These are phyloP conservation scores for Fraxinus excelsior DNA, from an alignment of 257 asterid genomes.

Conservation along the genomic window DNA sequence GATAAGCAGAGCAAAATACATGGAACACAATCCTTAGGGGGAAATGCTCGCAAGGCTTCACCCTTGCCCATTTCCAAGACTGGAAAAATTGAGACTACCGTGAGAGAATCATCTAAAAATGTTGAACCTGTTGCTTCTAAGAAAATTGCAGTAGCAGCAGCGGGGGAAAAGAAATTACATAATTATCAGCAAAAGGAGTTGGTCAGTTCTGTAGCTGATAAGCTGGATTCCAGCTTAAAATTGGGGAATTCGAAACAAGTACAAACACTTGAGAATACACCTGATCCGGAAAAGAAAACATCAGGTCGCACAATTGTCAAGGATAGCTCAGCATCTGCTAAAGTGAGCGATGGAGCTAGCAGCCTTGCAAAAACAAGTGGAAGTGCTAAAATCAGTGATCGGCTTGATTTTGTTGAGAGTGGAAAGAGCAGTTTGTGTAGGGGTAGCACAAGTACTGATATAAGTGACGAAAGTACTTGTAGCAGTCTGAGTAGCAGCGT, in stretches of 20 bases:
- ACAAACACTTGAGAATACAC: constrained; percentile 24
- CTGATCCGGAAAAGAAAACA: constrained; percentile 38
- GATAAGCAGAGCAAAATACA: constrained; percentile 46
- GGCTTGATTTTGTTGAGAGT: constrained; percentile 64
- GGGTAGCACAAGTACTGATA: constrained; percentile 80
- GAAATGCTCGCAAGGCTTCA: constrained; percentile 28
- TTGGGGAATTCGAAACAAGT: constrained; percentile 41
- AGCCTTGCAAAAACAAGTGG: constrained; percentile 62
- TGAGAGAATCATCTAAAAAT: constrained; percentile 34
- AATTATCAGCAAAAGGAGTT: constrained; percentile 35
- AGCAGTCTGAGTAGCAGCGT: constrained; percentile 73
- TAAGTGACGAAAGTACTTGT: constrained; percentile 74
- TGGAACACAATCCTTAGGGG: constrained; percentile 35
- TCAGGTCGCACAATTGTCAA: constrained; percentile 39
- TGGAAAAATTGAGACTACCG: constrained; percentile 29
- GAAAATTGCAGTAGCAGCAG: constrained; percentile 31
- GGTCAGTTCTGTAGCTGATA: constrained; percentile 39
- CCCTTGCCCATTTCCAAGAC: constrained; percentile 29
- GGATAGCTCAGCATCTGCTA: constrained; percentile 45
- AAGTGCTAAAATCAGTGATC: constrained; percentile 53
- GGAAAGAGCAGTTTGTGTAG: constrained; percentile 87
- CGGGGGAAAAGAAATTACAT: constrained; percentile 24
- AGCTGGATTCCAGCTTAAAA: constrained; percentile 52
- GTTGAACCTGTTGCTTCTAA: constrained; percentile 34
- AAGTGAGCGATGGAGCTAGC: constrained; percentile 54